These are phyloP conservation scores for Rubia balearica DNA, from an alignment of 305 asterid genomes.

Conservation along the genomic window DNA sequence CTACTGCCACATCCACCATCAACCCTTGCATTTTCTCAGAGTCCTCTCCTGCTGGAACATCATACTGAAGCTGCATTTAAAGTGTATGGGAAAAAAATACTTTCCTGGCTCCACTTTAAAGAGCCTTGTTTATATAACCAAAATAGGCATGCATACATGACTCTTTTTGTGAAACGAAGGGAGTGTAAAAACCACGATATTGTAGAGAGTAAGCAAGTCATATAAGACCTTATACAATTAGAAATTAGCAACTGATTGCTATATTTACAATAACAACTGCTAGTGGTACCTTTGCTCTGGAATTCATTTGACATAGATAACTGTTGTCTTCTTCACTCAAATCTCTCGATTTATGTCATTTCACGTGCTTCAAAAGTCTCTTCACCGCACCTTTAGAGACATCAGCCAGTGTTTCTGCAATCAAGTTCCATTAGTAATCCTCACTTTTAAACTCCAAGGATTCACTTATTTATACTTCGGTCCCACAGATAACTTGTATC, in stretches of 20 bases:
- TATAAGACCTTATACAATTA: not conserved
- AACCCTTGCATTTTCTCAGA: constrained; percentile 19
- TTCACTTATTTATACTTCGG: not conserved
- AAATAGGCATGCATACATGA: not conserved
- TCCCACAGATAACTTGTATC: not conserved
- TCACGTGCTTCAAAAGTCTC: constrained; percentile 54
- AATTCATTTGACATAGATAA: constrained; percentile 41
- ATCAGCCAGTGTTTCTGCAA: constrained; percentile 58
- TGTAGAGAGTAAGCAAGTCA: not conserved
- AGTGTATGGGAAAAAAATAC: not conserved
- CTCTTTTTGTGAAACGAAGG: not conserved
- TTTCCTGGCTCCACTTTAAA: not conserved
- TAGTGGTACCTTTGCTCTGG: constrained; percentile 30
- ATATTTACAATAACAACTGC: not conserved
- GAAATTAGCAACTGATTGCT: not conserved
- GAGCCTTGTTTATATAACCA: not conserved
- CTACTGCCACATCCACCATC: constrained; percentile 26
- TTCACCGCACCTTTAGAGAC: constrained; percentile 64
- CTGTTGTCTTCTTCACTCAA: constrained; percentile 44
- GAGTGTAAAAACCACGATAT: not conserved
- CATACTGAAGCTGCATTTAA: constrained; percentile 9
- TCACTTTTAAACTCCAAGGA: not conserved
- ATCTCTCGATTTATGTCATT: constrained; percentile 32
- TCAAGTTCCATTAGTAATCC: not conserved
- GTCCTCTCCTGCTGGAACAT: constrained; percentile 35